Evolutionary conservation across 345 rosid genomes (phyloP).

Genomic region (Salix exigua): DNA sequence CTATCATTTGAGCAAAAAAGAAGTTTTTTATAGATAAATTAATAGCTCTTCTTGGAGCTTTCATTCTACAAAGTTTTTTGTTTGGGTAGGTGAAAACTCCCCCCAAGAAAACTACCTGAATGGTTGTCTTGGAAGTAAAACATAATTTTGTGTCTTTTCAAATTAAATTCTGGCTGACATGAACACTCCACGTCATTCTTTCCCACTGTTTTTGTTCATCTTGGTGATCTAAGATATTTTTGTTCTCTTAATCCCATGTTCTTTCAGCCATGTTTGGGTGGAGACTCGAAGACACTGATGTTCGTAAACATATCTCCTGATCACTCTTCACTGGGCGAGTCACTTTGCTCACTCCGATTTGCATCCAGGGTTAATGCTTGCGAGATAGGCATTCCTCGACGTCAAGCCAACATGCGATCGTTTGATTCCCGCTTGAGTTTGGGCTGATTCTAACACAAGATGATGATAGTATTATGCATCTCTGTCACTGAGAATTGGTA

Average conservation of each 20-base stretch:
- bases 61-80: neutral
- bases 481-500: conserved; percentile 12
- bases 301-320: conserved; percentile 30
- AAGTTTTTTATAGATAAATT: neutral
- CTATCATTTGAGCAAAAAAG: neutral
- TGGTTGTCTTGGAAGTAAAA: neutral
- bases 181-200: neutral
- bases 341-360: conserved; percentile 33
- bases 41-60: neutral
- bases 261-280: conserved; percentile 33
- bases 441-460: conserved; percentile 12
- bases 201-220: neutral
- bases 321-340: conserved; percentile 23
- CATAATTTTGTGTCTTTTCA: neutral
- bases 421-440: conserved; percentile 32
- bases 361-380: conserved; percentile 34
- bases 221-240: neutral
- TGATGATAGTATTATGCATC: conserved; percentile 20
- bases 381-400: conserved; percentile 33
- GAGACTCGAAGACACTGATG: conserved; percentile 38
- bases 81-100: neutral
- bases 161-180: neutral
- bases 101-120: neutral
- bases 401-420: conserved; percentile 24
- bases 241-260: neutral